These are phyloP conservation scores for Rhizopogon vesiculosus DNA, from an alignment of 768 basidiomycete genomes.

Conservation along the genomic window DNA sequence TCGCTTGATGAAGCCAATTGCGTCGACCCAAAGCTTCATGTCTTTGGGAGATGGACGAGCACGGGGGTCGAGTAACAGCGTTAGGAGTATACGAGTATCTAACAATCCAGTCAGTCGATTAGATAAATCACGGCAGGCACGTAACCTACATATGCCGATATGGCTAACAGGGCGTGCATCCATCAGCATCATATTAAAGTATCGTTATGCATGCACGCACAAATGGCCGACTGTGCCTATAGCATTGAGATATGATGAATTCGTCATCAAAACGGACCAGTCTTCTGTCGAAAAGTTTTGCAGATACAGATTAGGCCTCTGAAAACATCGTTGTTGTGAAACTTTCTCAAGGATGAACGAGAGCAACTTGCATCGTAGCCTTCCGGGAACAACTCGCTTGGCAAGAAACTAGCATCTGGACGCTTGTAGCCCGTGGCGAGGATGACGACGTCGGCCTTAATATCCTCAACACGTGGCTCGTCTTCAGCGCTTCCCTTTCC, in stretches of 20 bases:
- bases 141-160: conserved; percentile 46
- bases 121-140: neutral
- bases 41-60: conserved; percentile 41
- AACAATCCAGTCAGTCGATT: neutral
- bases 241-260: conserved; percentile 45
- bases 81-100: conserved; percentile 47
- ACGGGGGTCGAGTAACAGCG: conserved; percentile 40
- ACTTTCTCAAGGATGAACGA: neutral
- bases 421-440: conserved; percentile 51
- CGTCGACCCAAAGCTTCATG: conserved; percentile 56
- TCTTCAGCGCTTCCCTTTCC: conserved; percentile 14
- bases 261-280: conserved; percentile 48
- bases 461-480: conserved; percentile 12
- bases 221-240: conserved; percentile 37
- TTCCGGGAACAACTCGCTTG: conserved; percentile 45
- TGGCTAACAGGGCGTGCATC: conserved; percentile 32
- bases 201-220: neutral
- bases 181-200: neutral
- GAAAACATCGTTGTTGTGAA: neutral
- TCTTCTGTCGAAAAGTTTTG: conserved; percentile 54
- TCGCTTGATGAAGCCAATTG: conserved; percentile 44
- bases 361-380: conserved; percentile 33
- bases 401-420: conserved; percentile 41
- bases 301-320: conserved; percentile 47
- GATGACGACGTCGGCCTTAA: conserved; percentile 44